Base-by-base conservation (phyloP, 2,329 filamentous ascomycete species). In the Fusarium irregulare region DNA sequence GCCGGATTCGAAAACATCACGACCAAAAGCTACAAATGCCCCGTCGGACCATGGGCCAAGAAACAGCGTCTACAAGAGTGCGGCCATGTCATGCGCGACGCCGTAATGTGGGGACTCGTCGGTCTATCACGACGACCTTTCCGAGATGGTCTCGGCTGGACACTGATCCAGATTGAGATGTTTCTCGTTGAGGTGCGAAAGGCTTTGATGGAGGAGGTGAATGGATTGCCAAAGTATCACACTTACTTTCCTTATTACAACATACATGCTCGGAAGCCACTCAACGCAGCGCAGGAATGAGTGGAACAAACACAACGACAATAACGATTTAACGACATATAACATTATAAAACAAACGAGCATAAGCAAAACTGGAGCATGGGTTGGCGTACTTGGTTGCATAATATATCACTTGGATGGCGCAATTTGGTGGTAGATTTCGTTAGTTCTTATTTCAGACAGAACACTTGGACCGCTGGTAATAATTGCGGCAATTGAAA, bases 21-120 rank as follows among this genome's bases (percentile, higher is more conserved):
- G 6, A 79, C 81, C 70, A 80, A 82, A 63, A 78, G 77, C 23
- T 80, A 84, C 25, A 86, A 86, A 71, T 82, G 80, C 10, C 85
- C 85, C 6, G 73, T 86, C 3, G 85, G 85, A 18, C 75, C 80
- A 5, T 87, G 85, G 85, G 80, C 85, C 4, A 78, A 79, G 49
- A 79, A 80, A 58, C 72, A 77, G 27, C 78, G 81, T 6, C 78
- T 84, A 21, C 79, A 81, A 48, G 78, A 83, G 37, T 85, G 82
- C 66, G 85, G 85, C 3, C 76, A 83, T 32, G 79, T 86, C 25
- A 71, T 86, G 62, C 77, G 83, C 34, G 83, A 83, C 27, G 80
- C 80, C 6, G 75, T 82, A 55, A 76, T 81, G 71, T 78, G 79
- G 74, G 81, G 81, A 3, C 76, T 84, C 27, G 73, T 79, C 28